A percentile compares a stretch with the other conserved stretches of the same genome.
Evolutionary conservation across 164 flowering plant genomes (phyloP).

Genomic region (Euptelea pleiosperma): DNA sequence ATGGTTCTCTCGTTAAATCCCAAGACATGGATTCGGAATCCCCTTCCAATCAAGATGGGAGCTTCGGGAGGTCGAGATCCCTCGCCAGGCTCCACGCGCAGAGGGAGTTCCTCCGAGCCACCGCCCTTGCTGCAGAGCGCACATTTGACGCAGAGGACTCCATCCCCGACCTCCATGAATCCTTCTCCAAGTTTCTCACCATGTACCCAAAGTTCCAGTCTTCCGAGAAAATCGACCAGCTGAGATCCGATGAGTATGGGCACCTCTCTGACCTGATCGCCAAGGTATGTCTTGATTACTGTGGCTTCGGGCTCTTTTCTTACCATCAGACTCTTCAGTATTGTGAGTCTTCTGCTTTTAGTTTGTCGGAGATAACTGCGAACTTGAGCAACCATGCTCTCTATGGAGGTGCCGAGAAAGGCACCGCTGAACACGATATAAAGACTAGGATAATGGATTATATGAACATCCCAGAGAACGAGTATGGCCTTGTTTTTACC

Average conservation of each 20-base stretch:
- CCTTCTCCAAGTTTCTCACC: slow-evolving; percentile 68
- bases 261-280: slow-evolving; percentile 43
- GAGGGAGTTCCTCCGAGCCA: slow-evolving; percentile 74
- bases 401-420: slow-evolving; percentile 87
- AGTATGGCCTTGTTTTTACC: slow-evolving; percentile 87
- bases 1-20: slow-evolving; percentile 60
- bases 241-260: slow-evolving; percentile 67
- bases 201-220: slow-evolving; percentile 85
- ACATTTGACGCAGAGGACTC: slow-evolving; percentile 55
- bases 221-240: slow-evolving; percentile 77
- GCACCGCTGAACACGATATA: slow-evolving; percentile 79
- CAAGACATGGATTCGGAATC: slow-evolving; percentile 55
- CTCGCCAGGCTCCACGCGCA: slow-evolving; percentile 76
- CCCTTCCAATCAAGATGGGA: slow-evolving; percentile 43
- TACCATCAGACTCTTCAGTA: slow-evolving; percentile 64
- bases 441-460: slow-evolving; percentile 81
- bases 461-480: slow-evolving; percentile 85
- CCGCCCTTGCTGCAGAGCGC: slow-evolving; percentile 72
- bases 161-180: slow-evolving; percentile 55
- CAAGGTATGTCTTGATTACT: slow-evolving; percentile 94
- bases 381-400: slow-evolving; percentile 87
- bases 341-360: slow-evolving; percentile 86
- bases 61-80: slow-evolving; percentile 67
- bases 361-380: slow-evolving; percentile 83
- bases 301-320: slow-evolving; percentile 92